Percentiles rank a stretch among this genome's conserved stretches.
These are phyloP conservation scores for Ilex aquifolium DNA, from an alignment of 257 asterid species.

Conservation along the genomic window DNA sequence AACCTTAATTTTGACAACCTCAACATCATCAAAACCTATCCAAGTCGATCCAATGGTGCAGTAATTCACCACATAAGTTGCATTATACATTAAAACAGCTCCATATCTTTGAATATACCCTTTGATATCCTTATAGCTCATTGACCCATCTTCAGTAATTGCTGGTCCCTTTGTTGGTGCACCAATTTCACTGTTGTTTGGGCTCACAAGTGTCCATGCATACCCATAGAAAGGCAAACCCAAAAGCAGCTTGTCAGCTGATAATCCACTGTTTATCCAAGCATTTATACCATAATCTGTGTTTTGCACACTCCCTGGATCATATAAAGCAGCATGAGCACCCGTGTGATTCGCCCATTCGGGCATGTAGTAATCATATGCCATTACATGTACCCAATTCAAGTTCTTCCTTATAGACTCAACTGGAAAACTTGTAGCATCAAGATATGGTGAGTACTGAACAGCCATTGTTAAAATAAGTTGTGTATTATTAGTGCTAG, in stretches of 20 bases:
- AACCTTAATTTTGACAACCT: slow-evolving; percentile 28
- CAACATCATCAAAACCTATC: slow-evolving; percentile 34
- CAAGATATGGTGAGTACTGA: slow-evolving; percentile 20
- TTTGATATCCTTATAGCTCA: slow-evolving; percentile 21
- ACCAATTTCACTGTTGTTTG: slow-evolving; percentile 18
- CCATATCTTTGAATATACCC: slow-evolving; percentile 11
- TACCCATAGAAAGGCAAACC: slow-evolving; percentile 42
- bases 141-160: slow-evolving; percentile 19
- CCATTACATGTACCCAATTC: slow-evolving; percentile 23
- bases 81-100: slow-evolving; percentile 17
- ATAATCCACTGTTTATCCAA: slow-evolving; percentile 34
- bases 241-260: slow-evolving; percentile 30
- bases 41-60: slow-evolving; percentile 16
- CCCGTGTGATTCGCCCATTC: slow-evolving; percentile 12
- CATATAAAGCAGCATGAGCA: slow-evolving; percentile 30
- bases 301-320: slow-evolving; percentile 24
- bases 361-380: slow-evolving; percentile 28
- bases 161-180: slow-evolving; percentile 25
- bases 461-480: slow-evolving; percentile 28
- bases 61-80: slow-evolving; percentile 30
- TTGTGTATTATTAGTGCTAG: background rate
- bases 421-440: slow-evolving; percentile 5
- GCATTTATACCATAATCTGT: slow-evolving; percentile 30
- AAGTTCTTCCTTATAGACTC: slow-evolving; percentile 19
- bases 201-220: slow-evolving; percentile 35